These are phyloP conservation scores for Cercophora samala DNA, from an alignment of 495 filamentous ascomycete species.

Conservation along the genomic window DNA sequence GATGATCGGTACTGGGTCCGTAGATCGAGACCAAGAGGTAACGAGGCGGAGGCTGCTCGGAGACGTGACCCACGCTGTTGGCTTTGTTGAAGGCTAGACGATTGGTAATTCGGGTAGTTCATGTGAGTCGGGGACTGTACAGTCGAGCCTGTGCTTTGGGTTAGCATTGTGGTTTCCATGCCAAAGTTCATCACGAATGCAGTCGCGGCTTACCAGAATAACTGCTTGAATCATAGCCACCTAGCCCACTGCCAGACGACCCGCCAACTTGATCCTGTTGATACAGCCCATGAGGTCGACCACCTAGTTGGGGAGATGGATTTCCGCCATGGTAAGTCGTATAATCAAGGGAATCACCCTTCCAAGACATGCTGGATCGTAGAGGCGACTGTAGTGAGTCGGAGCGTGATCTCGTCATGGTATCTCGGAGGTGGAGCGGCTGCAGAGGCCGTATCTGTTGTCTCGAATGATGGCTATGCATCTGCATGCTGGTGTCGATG, in stretches of 20 bases:
- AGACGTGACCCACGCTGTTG: slow-evolving; percentile 45
- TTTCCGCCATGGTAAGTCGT: slow-evolving; percentile 42
- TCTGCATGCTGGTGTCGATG: slow-evolving; percentile 46
- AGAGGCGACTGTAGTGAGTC: slow-evolving; percentile 59
- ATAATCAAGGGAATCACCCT: slow-evolving; percentile 57
- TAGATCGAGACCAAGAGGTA: slow-evolving; percentile 46
- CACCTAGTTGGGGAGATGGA: slow-evolving; percentile 44
- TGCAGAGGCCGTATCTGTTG: slow-evolving; percentile 51
- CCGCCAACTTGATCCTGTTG: slow-evolving; percentile 31
- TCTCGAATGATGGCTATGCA: slow-evolving; percentile 40
- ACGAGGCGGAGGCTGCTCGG: slow-evolving; percentile 45
- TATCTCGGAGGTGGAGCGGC: slow-evolving; percentile 58
- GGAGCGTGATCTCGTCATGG: slow-evolving; percentile 55
- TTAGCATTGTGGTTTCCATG: not conserved
- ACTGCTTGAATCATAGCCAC: slow-evolving; percentile 49
- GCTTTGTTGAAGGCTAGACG: slow-evolving; percentile 40
- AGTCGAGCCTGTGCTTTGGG: slow-evolving; percentile 37
- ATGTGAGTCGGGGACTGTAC: slow-evolving; percentile 49
- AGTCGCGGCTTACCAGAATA: slow-evolving; percentile 49
- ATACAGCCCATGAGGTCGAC: slow-evolving; percentile 40
- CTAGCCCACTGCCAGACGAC: slow-evolving; percentile 27
- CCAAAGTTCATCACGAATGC: not conserved
- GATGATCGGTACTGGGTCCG: slow-evolving; percentile 49
- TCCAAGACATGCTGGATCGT: slow-evolving; percentile 60
- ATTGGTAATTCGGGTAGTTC: slow-evolving; percentile 41